Conservation (phyloP, 805 yeast species). For the Diddensiella caesifluorescens region DNA sequence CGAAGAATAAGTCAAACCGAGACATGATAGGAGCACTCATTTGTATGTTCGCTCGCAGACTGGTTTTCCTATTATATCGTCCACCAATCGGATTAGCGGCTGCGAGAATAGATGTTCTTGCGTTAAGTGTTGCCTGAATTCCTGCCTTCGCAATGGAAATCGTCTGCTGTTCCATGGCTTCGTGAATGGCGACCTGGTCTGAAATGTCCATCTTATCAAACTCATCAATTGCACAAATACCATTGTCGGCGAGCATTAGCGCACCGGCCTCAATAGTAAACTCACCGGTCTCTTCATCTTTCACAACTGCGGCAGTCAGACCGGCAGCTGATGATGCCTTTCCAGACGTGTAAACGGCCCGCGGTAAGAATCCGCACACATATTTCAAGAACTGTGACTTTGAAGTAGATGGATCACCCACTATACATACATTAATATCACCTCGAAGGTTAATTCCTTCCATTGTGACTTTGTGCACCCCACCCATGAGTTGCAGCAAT, state of each 20-base stretch:
- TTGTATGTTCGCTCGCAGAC: constrained; percentile 77
- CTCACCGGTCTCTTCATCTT: constrained; percentile 96
- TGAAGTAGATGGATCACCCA: constrained; percentile 97
- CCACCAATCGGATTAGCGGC: constrained; percentile 99
- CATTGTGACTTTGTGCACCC: constrained; percentile 88
- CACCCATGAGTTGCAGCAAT: constrained; percentile 81
- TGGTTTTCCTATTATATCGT: constrained; percentile 80
- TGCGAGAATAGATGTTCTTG: constrained; percentile 91
- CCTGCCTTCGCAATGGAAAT: constrained; percentile 98
- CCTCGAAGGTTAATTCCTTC: constrained; percentile 96
- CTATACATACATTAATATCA: constrained; percentile 91
- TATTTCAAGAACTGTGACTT: constrained; percentile 94
- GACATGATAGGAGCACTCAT: constrained; percentile 99
- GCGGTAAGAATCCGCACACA: constrained; percentile 83
- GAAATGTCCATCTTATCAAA: constrained; percentile 95
- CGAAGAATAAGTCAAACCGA: constrained; percentile 92
- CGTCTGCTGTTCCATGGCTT: constrained; percentile 99
- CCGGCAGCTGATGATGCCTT: constrained; percentile 99
- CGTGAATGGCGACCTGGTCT: constrained; percentile 98
- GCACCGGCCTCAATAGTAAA: constrained; percentile 99
- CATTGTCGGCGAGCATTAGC: constrained; percentile 95
- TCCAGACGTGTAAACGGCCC: constrained; percentile 96
- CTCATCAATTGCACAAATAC: constrained; percentile 97
- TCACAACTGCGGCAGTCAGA: constrained; percentile 94
- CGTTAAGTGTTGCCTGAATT: constrained; percentile 94